A percentile compares a stretch with the other conserved stretches of the same genome.
These are phyloP conservation scores for Pseudomonodictys pantanalensis DNA, from an alignment of 495 filamentous ascomycete genomes.

Conservation along the genomic window DNA sequence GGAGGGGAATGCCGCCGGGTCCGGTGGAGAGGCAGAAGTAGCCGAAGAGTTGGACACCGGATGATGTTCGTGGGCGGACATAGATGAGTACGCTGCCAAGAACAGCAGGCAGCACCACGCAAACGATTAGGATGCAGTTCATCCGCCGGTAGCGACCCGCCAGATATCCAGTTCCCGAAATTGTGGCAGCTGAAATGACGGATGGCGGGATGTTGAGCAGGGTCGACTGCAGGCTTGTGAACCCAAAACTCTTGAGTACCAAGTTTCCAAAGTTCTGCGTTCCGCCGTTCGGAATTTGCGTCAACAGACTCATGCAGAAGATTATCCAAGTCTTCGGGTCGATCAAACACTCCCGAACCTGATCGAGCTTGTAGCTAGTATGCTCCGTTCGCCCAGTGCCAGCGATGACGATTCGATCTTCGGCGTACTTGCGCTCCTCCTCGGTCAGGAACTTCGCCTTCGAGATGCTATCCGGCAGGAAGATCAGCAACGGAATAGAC, in stretches of 20 bases:
- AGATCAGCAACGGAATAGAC: conserved; percentile 40
- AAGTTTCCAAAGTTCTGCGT: conserved; percentile 62
- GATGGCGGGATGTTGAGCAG: conserved; percentile 48
- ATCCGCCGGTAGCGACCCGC: conserved; percentile 7
- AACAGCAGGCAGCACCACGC: conserved; percentile 9
- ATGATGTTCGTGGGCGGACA: neutral
- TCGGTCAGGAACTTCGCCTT: conserved; percentile 40
- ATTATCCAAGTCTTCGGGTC: conserved; percentile 66
- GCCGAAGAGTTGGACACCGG: conserved; percentile 12
- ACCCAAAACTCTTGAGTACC: conserved; percentile 62
- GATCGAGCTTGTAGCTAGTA: conserved; percentile 33
- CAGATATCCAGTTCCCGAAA: conserved; percentile 3
- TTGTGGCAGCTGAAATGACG: conserved; percentile 6
- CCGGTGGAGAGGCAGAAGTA: conserved; percentile 15
- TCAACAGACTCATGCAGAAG: conserved; percentile 57
- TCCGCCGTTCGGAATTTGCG: conserved; percentile 53
- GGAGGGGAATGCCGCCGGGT: conserved; percentile 8
- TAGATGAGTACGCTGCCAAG: conserved; percentile 10
- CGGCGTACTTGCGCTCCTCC: conserved; percentile 21
- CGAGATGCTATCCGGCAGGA: conserved; percentile 50
- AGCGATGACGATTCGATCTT: conserved; percentile 10
- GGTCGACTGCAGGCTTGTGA: conserved; percentile 50
- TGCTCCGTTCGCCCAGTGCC: conserved; percentile 9
- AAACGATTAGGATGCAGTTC: conserved; percentile 10
- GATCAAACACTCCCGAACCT: conserved; percentile 55